Evolutionary conservation across 805 yeast species (phyloP), one percentile per base, ranked within the genome.

Genomic region (Sporopachydermia lactativora): DNA sequence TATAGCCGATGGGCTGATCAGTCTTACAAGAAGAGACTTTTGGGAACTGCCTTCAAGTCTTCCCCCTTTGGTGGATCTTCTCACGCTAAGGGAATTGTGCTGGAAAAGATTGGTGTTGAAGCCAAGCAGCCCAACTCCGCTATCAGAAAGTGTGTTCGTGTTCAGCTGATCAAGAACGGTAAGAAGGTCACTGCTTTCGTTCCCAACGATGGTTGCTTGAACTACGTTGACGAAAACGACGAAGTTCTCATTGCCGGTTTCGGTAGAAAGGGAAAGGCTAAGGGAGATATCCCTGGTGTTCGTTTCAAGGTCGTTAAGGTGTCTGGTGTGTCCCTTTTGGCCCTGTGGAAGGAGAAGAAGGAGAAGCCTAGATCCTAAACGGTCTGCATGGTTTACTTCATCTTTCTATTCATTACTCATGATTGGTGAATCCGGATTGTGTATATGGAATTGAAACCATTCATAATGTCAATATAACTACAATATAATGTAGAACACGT

Each of bases 251-350:
- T 92, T 61, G 97, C 99, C 64, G 99, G 99, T 80, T 92, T 92
- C 86, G 99, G 99, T 85, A 86, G 97, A 77, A 92, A 95, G 81
- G 98, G 98, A 78, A 92, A 92, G 81, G 98, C 98, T 71, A 92
- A 92, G 94, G 98, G 99, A 80, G 99, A 92, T 88, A 89, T 92
- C 66, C 98, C 98, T 71, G 99, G 99, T 85, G 99, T 92, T 68
- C 92, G 99, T 83, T 92, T 92, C 86, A 92, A 92, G 84, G 99
- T 92, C 68, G 99, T 92, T 69, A 92, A 92, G 80, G 99, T 92
- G 61, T 84, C 98, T 60, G 98, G 98, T 83, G 98, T 94, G 64
- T 92, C 98, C 60, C 80, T 92, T 71, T 79, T 88, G 68, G 98
- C 99, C 69, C 81, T 92, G 72, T 92, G 96, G 96, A 92, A 89